A percentile compares a stretch with the other conserved stretches of the same genome.
phyloP scores from a whole-genome alignment of 2,329 filamentous ascomycete species.

The Fusarium sambucinum region DNA sequence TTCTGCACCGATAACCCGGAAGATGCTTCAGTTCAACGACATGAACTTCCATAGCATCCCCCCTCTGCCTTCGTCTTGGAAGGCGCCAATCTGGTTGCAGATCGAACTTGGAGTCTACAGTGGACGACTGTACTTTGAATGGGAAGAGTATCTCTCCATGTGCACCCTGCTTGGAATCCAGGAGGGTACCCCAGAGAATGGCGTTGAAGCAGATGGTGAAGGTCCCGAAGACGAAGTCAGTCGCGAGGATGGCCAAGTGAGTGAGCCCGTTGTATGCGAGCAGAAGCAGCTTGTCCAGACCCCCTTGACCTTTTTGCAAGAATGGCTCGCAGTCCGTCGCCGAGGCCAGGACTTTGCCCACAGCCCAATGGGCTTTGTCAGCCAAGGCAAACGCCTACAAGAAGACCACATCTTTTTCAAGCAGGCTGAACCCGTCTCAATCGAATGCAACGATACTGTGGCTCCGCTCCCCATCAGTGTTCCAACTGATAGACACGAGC shows the following conservation, averaged over 20 bases:
- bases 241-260: not conserved
- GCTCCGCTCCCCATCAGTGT: slow-evolving; percentile 20
- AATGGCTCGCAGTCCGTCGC: slow-evolving; percentile 67
- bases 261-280: not conserved
- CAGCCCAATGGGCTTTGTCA: slow-evolving; percentile 70
- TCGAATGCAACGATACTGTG: not conserved
- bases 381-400: slow-evolving; percentile 62
- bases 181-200: not conserved
- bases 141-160: slow-evolving; percentile 58
- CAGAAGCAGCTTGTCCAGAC: slow-evolving; percentile 34
- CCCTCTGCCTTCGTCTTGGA: slow-evolving; percentile 57
- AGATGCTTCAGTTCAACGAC: slow-evolving; percentile 70
- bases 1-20: slow-evolving; percentile 60
- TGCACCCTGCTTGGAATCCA: slow-evolving; percentile 51
- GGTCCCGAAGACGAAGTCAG: not conserved
- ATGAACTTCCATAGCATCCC: slow-evolving; percentile 68
- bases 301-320: slow-evolving; percentile 63
- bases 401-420: slow-evolving; percentile 66
- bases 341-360: slow-evolving; percentile 69
- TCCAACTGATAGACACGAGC: not conserved
- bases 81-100: slow-evolving; percentile 64
- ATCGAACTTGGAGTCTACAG: slow-evolving; percentile 71
- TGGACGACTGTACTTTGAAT: slow-evolving; percentile 71
- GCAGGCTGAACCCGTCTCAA: not conserved
- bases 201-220: not conserved